These are phyloP conservation scores for Dipodascus albidus DNA, from an alignment of 805 yeast species.

Conservation along the genomic window DNA sequence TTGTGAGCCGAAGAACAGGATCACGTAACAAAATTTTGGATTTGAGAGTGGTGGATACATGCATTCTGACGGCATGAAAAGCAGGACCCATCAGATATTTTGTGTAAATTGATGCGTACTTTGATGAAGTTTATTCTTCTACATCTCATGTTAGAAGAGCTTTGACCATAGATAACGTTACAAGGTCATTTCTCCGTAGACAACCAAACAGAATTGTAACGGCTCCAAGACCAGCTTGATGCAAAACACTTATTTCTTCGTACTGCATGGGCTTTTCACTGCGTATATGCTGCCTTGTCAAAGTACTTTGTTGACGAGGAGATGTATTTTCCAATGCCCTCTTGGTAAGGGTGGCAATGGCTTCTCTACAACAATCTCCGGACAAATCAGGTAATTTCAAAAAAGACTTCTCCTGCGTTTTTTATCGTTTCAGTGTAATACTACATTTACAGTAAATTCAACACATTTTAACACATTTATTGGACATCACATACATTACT, in stretches of 20 bases:
- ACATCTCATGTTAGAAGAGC: not conserved
- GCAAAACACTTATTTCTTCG: too few relatives aligned
- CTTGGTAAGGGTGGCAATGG: too few relatives aligned
- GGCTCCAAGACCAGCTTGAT: too few relatives aligned
- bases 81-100: not conserved
- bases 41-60: too few relatives aligned
- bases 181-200: too few relatives aligned
- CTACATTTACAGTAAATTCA: not conserved
- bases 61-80: too few relatives aligned
- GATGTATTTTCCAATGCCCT: too few relatives aligned
- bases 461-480: not conserved
- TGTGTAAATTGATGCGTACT: not conserved
- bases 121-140: not conserved
- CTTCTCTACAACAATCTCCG: not conserved
- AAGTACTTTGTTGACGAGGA: too few relatives aligned
- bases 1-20: not conserved
- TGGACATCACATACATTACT: too few relatives aligned
- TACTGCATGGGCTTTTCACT: too few relatives aligned
- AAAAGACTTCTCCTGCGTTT: not conserved
- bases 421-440: not conserved
- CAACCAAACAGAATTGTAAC: too few relatives aligned
- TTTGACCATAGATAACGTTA: not conserved
- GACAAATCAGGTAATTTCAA: not conserved
- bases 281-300: too few relatives aligned
- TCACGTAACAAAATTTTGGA: not conserved